phyloP scores from a whole-genome alignment of 176 grass and related monocot genomes.

The Pharus latifolius region DNA sequence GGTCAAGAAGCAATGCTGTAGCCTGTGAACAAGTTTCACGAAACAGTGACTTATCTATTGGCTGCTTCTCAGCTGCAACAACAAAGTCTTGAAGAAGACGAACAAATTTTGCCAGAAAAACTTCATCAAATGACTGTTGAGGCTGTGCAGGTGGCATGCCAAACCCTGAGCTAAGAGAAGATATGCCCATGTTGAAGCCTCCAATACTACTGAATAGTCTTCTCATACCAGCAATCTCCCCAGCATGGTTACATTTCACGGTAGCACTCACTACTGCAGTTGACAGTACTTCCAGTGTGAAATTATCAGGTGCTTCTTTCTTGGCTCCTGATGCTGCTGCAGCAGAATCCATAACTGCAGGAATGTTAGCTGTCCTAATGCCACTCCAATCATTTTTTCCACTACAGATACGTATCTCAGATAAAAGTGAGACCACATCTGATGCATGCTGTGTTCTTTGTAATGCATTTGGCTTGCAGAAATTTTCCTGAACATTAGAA shows the following conservation, averaged over 20 bases:
- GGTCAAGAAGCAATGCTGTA: conserved; percentile 88
- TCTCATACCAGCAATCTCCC: conserved; percentile 98
- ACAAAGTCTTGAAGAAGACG: conserved; percentile 88
- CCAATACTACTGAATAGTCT: conserved; percentile 93
- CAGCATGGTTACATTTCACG: conserved; percentile 94
- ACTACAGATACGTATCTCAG: conserved; percentile 92
- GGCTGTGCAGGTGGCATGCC: conserved; percentile 38
- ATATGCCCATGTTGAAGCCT: conserved; percentile 64
- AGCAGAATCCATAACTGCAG: conserved; percentile 94
- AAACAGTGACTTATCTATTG: conserved; percentile 80
- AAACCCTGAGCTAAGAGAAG: conserved; percentile 30
- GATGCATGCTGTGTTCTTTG: conserved; percentile 96
- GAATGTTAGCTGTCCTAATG: conserved; percentile 87
- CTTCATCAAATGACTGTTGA: conserved; percentile 81
- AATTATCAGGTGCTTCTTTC: conserved; percentile 76
- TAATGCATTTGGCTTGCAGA: conserved; percentile 93
- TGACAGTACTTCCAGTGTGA: conserved; percentile 90
- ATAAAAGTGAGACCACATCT: conserved; percentile 98
- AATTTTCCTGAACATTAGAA: conserved; percentile 65
- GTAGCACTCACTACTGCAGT: conserved; percentile 97
- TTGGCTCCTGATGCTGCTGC: conserved; percentile 95
- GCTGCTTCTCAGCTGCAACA: conserved; percentile 73
- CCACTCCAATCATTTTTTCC: conserved; percentile 99
- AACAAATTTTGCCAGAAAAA: conserved; percentile 90
- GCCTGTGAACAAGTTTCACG: conserved; percentile 98